These are phyloP conservation scores for Venturiaceae sp. DNA, from an alignment of 2,329 filamentous ascomycete genomes.

Conservation along the genomic window DNA sequence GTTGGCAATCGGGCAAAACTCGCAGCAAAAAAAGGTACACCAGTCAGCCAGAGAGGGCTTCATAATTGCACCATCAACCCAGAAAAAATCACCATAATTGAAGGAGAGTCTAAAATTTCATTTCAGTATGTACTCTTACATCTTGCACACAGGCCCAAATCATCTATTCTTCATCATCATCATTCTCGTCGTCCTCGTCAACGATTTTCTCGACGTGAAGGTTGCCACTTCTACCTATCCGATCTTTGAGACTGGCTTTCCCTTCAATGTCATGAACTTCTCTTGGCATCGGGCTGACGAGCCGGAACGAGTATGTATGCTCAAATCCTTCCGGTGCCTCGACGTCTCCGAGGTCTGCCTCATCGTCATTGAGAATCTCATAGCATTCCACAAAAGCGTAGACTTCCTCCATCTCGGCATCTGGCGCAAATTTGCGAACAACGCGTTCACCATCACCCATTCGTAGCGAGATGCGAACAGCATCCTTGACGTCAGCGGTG, in stretches of 20 bases:
- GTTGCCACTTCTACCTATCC: constrained; percentile 75
- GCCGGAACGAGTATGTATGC: constrained; percentile 75
- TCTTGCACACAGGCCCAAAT: no score
- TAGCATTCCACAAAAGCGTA: constrained; percentile 96
- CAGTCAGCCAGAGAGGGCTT: no score
- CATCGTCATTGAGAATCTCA: constrained; percentile 45
- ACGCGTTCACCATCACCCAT: constrained; percentile 61
- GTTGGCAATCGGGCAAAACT: no score
- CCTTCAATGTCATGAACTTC: constrained; percentile 64
- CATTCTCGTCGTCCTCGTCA: constrained; percentile 42
- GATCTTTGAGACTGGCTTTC: constrained; percentile 56
- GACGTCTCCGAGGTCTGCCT: constrained; percentile 22
- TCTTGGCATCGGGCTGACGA: constrained; percentile 79
- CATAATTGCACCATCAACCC: no score
- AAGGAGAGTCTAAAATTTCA: no score
- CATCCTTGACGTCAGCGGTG: constrained; percentile 49
- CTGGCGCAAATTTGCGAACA: constrained; percentile 61
- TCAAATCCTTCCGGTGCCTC: constrained; percentile 57
- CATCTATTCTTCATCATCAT: neutral
- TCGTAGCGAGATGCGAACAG: constrained; percentile 60
- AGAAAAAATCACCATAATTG: no score
- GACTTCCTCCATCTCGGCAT: constrained; percentile 72
- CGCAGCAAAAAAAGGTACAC: no score
- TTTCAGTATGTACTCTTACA: no score
- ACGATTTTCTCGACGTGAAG: constrained; percentile 72